A percentile compares a stretch with the other conserved stretches of the same genome.
Evolutionary conservation across 768 basidiomycete genomes (phyloP).

Genomic region (Mycena chlorophos): DNA sequence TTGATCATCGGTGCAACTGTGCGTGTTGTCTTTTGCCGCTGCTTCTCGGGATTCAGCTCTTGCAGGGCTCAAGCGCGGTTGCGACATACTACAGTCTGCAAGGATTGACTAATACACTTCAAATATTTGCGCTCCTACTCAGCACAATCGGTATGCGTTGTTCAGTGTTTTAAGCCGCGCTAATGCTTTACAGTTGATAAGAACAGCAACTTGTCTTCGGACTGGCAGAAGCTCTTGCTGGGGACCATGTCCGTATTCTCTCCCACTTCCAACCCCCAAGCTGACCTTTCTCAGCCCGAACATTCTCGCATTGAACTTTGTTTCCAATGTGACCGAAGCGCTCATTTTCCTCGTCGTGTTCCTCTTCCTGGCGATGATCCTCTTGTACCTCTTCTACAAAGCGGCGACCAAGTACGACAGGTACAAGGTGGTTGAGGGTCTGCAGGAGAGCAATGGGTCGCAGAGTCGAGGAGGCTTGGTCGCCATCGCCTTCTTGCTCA

Average conservation of each 20-base stretch:
- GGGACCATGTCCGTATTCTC: slow-evolving; percentile 58
- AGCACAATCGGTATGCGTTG: slow-evolving; percentile 56
- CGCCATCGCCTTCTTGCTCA: slow-evolving; percentile 63
- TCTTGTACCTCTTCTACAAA: slow-evolving; percentile 61
- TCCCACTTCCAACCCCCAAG: slow-evolving; percentile 4
- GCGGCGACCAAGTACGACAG: slow-evolving; percentile 50
- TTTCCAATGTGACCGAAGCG: slow-evolving; percentile 57
- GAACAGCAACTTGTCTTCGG: slow-evolving; percentile 38
- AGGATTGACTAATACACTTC: slow-evolving; percentile 66
- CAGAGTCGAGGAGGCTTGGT: slow-evolving; percentile 54
- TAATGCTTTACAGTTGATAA: slow-evolving; percentile 37
- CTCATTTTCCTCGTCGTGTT: slow-evolving; percentile 61
- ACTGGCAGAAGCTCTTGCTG: slow-evolving; percentile 62
- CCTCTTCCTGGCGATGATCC: slow-evolving; percentile 49
- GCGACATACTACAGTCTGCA: slow-evolving; percentile 71
- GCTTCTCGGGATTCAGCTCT: not conserved
- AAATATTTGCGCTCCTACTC: slow-evolving; percentile 70
- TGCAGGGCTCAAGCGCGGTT: slow-evolving; percentile 67
- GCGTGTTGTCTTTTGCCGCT: slow-evolving; percentile 19
- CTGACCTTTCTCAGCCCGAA: slow-evolving; percentile 53
- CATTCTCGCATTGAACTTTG: slow-evolving; percentile 72
- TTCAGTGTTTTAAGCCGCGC: not conserved
- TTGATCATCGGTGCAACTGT: slow-evolving; percentile 59
- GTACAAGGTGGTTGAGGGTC: slow-evolving; percentile 52
- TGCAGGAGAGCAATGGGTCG: slow-evolving; percentile 46